A percentile compares a stretch with the other conserved stretches of the same genome.
Conservation (phyloP, 768 basidiomycete species). For the Pisolithus tinctorius region DNA sequence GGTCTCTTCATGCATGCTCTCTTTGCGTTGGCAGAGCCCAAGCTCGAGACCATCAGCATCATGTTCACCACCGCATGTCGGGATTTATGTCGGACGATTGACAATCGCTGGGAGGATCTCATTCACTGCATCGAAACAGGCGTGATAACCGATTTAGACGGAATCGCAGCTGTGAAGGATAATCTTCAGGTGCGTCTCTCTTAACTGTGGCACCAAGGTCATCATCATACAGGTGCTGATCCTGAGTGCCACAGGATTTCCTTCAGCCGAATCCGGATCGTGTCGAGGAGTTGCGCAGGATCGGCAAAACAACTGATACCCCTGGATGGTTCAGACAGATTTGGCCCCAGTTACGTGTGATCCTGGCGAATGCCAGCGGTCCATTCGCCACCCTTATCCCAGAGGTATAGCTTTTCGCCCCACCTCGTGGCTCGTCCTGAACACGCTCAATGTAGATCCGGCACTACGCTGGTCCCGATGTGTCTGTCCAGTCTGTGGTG, state of each 20-base stretch:
- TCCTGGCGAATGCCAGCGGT: slow-evolving; percentile 16
- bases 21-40: slow-evolving; percentile 15
- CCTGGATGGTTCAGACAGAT: slow-evolving; percentile 14
- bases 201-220: too few relatives aligned
- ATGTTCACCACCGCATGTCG: slow-evolving; percentile 16
- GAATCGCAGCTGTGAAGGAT: slow-evolving; percentile 8
- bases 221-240: background rate
- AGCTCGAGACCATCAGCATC: slow-evolving; percentile 12
- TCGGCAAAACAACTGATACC: background rate
- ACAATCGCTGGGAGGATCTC: slow-evolving; percentile 15
- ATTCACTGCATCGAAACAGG: slow-evolving; percentile 12
- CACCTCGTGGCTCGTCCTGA: slow-evolving; percentile 8
- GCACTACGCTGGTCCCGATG: slow-evolving; percentile 13
- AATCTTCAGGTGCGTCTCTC: slow-evolving; percentile 2
- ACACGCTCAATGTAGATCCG: slow-evolving; percentile 6
- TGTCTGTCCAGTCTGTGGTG: slow-evolving; percentile 13
- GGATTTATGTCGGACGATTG: slow-evolving; percentile 13
- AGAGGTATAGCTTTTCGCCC: too few relatives aligned
- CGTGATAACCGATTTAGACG: slow-evolving; percentile 9
- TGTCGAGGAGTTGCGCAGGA: slow-evolving; percentile 9
- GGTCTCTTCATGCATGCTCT: slow-evolving; percentile 18
- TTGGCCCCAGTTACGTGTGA: slow-evolving; percentile 11
- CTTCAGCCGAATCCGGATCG: slow-evolving; percentile 11
- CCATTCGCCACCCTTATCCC: slow-evolving; percentile 6
- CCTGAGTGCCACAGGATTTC: slow-evolving; percentile 6